Conservation (phyloP, 345 rosid species). For the Hevea brasiliensis region DNA sequence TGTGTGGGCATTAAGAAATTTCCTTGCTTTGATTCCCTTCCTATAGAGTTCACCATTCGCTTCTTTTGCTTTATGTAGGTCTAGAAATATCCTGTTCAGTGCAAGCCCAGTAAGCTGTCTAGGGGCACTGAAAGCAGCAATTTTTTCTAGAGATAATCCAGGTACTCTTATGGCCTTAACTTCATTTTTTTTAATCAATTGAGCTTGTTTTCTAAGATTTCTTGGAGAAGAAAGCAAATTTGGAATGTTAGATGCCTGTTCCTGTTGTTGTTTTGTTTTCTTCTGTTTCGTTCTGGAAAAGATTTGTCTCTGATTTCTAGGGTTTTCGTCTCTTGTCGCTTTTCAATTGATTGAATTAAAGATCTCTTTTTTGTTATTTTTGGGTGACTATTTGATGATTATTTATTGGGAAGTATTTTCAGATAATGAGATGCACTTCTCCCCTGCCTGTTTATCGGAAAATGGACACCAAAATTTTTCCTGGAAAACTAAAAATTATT, state of each 20-base stretch:
- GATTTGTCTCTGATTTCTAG: not conserved
- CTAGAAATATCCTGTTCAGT: not conserved
- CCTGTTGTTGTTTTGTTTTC: not conserved
- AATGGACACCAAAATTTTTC: too few relatives aligned
- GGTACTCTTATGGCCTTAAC: not conserved
- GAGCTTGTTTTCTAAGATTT: not conserved
- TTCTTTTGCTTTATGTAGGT: too few relatives aligned
- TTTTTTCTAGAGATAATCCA: not conserved
- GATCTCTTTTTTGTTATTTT: not conserved
- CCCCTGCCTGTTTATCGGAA: too few relatives aligned
- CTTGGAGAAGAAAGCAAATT: not conserved
- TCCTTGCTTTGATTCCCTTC: not conserved
- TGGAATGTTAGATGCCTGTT: not conserved
- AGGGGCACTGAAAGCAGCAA: not conserved
- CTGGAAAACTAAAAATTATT: too few relatives aligned
- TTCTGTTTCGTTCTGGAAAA: not conserved
- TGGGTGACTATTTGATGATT: too few relatives aligned
- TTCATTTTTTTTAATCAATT: not conserved
- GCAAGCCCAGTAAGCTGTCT: not conserved
- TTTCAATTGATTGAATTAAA: not conserved
- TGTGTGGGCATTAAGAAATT: not conserved
- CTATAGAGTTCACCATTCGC: not conserved
- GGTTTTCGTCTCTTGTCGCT: not conserved
- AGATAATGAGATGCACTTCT: too few relatives aligned
- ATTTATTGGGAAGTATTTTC: too few relatives aligned